Evolutionary conservation across 2,329 filamentous ascomycete genomes (phyloP).

Genomic region (Colletotrichum sp.): DNA sequence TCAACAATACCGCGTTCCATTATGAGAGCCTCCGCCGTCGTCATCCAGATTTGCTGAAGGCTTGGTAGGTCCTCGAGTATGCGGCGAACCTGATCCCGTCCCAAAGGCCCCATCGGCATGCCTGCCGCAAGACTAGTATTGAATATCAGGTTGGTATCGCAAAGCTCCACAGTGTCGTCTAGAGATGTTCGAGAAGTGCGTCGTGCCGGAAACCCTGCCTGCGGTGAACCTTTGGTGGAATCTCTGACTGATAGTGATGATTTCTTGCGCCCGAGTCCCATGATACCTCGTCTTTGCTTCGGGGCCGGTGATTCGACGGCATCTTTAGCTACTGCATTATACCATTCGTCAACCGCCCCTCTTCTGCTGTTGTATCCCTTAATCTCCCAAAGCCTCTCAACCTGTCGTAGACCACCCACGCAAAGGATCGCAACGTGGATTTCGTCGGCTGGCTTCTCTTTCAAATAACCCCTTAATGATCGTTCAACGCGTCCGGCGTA

Average conservation of each 20-base stretch:
- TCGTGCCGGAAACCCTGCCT: slow-evolving; percentile 4
- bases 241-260: slow-evolving; percentile 44
- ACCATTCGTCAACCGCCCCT: slow-evolving; percentile 65
- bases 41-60: slow-evolving; percentile 66
- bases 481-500: slow-evolving; percentile 68
- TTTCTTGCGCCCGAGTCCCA: slow-evolving; percentile 63
- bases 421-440: slow-evolving; percentile 65
- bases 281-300: slow-evolving; percentile 58
- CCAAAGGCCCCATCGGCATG: slow-evolving; percentile 65
- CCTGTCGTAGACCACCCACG: slow-evolving; percentile 66
- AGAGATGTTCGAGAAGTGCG: slow-evolving; percentile 1
- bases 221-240: slow-evolving; percentile 22
- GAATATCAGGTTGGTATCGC: slow-evolving; percentile 46
- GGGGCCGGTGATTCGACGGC: slow-evolving; percentile 39
- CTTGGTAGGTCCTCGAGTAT: slow-evolving; percentile 61
- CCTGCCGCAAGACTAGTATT: slow-evolving; percentile 63
- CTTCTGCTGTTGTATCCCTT: slow-evolving; percentile 68
- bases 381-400: slow-evolving; percentile 69
- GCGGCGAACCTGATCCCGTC: slow-evolving; percentile 52
- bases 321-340: slow-evolving; percentile 54
- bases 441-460: slow-evolving; percentile 66
- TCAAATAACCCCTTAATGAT: slow-evolving; percentile 66
- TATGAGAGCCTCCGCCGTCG: slow-evolving; percentile 67
- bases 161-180: background rate
- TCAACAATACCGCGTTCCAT: slow-evolving; percentile 64